Base-by-base conservation (phyloP, 352 stramenopile genomes). In the Nothophytophthora sp. region DNA sequence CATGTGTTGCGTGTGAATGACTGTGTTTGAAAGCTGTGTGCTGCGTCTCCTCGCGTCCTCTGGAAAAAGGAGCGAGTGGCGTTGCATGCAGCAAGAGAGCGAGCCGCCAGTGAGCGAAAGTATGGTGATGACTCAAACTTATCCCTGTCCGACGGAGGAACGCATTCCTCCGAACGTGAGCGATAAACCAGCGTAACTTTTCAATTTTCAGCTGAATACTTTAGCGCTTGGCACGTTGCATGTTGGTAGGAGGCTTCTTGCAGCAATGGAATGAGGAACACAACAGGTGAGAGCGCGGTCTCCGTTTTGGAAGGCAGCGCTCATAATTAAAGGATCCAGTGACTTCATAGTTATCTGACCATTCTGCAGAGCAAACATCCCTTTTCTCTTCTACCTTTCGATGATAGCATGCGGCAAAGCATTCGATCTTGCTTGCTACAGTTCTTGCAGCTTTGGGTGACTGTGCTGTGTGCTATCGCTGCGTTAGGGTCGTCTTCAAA, bases 161-260 rank as follows among this genome's bases (percentile, higher is more conserved):
- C 82, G 79, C 82, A 86, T 92, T 88, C 76, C 67, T 68, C 62
- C 66, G 66, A 70, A 76, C 68, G 58, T 71, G 88, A 84, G 73
- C 84, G 83, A 93, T 70, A 91, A 86, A 76, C 73, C 76, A 91
- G 83, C 77, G 83, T 93, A 93, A 93, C 83, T 93, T 88, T 81
- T 81, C 43, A 80, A 79, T 74, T 75, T 84, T 77, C 73, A 55
- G 50, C 76, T 90, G 78, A 90, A 83, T 88, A 88, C 69, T 65
- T 61, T 19, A 36, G 29, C 48, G 48, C 53, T 60, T 47, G 41
- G 39, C 49, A 5, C 33, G 45, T 32, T 36, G 16, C 1, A 28
- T 40, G 23, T 3, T 38, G 19, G 15, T 30, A 16, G 10, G 2
- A 20, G 7, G 29, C 29, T n/a, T 10, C 4, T 15, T 3, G 4